A percentile compares a stretch with the other conserved stretches of the same genome.
These are phyloP conservation scores for Xylaria cubensis DNA, from an alignment of 495 filamentous ascomycete genomes.

Conservation along the genomic window DNA sequence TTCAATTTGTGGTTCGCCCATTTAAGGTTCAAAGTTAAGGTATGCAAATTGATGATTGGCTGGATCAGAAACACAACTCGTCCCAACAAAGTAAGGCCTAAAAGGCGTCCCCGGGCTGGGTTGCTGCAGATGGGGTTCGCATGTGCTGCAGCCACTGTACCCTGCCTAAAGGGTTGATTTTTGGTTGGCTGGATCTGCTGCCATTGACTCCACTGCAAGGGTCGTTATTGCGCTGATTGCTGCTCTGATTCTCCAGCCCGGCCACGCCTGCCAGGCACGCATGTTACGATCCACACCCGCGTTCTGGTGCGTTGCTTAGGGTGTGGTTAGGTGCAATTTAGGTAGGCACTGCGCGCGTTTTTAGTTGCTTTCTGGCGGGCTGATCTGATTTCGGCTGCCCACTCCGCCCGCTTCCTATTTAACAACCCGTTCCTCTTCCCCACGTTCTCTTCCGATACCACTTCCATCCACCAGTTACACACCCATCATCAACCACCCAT, in stretches of 20 bases:
- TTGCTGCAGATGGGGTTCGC: constrained; percentile 13
- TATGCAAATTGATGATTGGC: constrained; percentile 42
- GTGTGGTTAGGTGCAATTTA: background rate
- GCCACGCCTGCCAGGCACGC: constrained; percentile 10
- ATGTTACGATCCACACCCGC: constrained; percentile 12
- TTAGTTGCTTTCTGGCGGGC: constrained; percentile 25
- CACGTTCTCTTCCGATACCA: constrained; percentile 49
- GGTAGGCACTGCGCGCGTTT: background rate
- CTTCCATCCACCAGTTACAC: constrained; percentile 30
- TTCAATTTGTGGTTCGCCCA: background rate
- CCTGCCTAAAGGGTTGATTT: constrained; percentile 9
- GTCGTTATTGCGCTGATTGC: constrained; percentile 13
- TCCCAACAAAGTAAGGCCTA: constrained; percentile 16
- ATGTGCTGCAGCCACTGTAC: constrained; percentile 8
- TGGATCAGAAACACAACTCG: constrained; percentile 20
- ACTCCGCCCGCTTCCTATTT: constrained; percentile 45
- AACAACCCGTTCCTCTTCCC: constrained; percentile 52
- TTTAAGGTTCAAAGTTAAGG: background rate
- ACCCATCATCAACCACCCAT: constrained; percentile 40
- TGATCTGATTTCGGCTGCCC: constrained; percentile 53
- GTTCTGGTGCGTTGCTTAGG: background rate
- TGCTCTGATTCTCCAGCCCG: constrained; percentile 17
- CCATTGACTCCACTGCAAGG: background rate
- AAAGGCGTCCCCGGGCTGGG: constrained; percentile 6
- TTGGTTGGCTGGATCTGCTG: constrained; percentile 11